Conservation (phyloP, 169 alveolate species). For the Babesia bovis region DNA sequence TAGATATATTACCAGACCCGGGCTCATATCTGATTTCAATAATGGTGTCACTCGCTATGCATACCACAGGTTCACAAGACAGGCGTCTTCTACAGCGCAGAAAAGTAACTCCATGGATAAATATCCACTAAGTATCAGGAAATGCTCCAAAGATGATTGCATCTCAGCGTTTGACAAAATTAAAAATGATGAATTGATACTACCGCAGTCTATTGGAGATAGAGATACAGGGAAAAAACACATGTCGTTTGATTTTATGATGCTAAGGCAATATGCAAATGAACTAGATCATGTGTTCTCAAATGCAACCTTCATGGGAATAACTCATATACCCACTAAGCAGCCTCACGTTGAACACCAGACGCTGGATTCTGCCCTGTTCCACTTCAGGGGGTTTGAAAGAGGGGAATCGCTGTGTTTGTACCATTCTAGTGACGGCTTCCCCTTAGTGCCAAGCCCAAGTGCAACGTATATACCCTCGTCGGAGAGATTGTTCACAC, state of each 20-base stretch:
- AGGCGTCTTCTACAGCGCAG: too few relatives aligned
- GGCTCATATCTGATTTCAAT: too few relatives aligned
- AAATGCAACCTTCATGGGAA: constrained; percentile 54
- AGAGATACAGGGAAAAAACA: not conserved
- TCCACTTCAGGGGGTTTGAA: constrained; percentile 66
- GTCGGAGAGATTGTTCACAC: constrained; percentile 17
- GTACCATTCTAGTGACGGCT: constrained; percentile 16
- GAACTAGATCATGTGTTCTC: constrained; percentile 39
- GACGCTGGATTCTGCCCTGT: constrained; percentile 30
- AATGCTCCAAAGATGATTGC: constrained; percentile 3
- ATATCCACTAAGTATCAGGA: not conserved
- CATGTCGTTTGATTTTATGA: constrained; percentile 13
- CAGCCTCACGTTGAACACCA: not conserved
- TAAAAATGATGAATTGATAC: constrained; percentile 18
- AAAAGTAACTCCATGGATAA: not conserved
- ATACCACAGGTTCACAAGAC: too few relatives aligned
- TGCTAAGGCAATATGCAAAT: constrained; percentile 32
- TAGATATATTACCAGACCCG: too few relatives aligned
- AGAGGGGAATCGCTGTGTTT: constrained; percentile 50
- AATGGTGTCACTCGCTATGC: too few relatives aligned
- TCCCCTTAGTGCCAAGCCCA: constrained; percentile 57
- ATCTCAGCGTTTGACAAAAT: constrained; percentile 25
- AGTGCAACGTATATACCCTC: constrained; percentile 38
- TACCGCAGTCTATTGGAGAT: not conserved
- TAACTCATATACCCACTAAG: constrained; percentile 31